phyloP scores from a whole-genome alignment of 805 yeast genomes.

The baker's yeast (Saccharomyces cerevisiae) region DNA sequence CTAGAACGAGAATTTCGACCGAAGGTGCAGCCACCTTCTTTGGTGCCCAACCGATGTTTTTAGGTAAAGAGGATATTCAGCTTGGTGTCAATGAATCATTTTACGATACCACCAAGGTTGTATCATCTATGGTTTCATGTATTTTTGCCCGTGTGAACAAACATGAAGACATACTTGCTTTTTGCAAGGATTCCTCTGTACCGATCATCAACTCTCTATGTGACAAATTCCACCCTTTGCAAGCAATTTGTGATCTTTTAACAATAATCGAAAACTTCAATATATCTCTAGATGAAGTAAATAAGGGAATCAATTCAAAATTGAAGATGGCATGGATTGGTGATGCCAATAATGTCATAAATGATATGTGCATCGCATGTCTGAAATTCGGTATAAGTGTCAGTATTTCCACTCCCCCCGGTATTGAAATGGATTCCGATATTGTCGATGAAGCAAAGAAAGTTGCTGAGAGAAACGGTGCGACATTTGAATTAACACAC shows the following conservation, averaged over 20 bases:
- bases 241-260: constrained; percentile 84
- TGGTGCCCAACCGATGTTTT: constrained; percentile 93
- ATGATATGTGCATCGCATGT: constrained; percentile 85
- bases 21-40: constrained; percentile 92
- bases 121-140: constrained; percentile 94
- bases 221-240: constrained; percentile 89
- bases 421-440: constrained; percentile 50
- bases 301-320: constrained; percentile 33
- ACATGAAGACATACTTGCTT: constrained; percentile 72
- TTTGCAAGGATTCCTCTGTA: constrained; percentile 71
- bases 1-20: constrained; percentile 87
- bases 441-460: constrained; percentile 48
- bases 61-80: constrained; percentile 95
- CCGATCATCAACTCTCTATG: constrained; percentile 92
- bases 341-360: constrained; percentile 91
- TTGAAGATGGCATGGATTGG: constrained; percentile 92
- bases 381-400: constrained; percentile 77
- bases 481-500: constrained; percentile 50
- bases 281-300: constrained; percentile 14
- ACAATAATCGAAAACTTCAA: constrained; percentile 78
- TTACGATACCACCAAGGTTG: constrained; percentile 80
- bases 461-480: constrained; percentile 44
- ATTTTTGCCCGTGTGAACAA: constrained; percentile 91
- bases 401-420: constrained; percentile 75
- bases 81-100: constrained; percentile 89